phyloP scores from a whole-genome alignment of 306 rosid genomes.

The Arachis hypogaea region DNA sequence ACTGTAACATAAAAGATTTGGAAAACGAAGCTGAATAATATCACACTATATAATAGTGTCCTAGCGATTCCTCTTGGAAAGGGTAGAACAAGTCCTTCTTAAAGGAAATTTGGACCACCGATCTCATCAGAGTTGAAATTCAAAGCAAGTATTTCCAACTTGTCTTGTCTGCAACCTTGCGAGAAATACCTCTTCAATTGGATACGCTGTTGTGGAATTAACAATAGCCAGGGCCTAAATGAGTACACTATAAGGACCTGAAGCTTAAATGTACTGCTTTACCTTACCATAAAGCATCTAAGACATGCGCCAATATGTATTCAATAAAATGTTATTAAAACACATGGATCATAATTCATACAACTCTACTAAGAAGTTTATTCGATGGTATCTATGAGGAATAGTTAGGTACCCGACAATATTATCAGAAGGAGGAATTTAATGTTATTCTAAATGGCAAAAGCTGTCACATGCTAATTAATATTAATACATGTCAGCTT shows the following conservation, averaged over 20 bases:
- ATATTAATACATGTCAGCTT: slow-evolving; percentile 1
- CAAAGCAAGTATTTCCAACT: background rate
- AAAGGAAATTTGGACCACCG: slow-evolving; percentile 1
- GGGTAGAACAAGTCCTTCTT: background rate
- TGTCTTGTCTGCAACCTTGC: too few relatives aligned
- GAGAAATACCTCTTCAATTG: too few relatives aligned
- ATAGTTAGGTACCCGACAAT: background rate
- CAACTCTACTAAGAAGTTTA: too few relatives aligned
- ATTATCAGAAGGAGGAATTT: background rate
- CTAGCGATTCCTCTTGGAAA: background rate
- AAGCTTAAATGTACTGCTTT: too few relatives aligned
- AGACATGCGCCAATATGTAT: too few relatives aligned
- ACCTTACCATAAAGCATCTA: too few relatives aligned
- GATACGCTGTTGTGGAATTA: too few relatives aligned
- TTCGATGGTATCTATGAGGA: background rate
- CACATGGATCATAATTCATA: too few relatives aligned
- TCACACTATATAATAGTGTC: background rate
- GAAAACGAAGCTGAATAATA: background rate
- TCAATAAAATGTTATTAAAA: too few relatives aligned
- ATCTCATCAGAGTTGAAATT: background rate
- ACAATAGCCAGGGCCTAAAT: too few relatives aligned
- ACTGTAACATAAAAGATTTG: background rate
- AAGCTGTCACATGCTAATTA: background rate
- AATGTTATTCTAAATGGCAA: background rate
- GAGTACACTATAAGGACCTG: too few relatives aligned